phyloP scores from a whole-genome alignment of 805 yeast species.

The Yamadazyma nakazawae region DNA sequence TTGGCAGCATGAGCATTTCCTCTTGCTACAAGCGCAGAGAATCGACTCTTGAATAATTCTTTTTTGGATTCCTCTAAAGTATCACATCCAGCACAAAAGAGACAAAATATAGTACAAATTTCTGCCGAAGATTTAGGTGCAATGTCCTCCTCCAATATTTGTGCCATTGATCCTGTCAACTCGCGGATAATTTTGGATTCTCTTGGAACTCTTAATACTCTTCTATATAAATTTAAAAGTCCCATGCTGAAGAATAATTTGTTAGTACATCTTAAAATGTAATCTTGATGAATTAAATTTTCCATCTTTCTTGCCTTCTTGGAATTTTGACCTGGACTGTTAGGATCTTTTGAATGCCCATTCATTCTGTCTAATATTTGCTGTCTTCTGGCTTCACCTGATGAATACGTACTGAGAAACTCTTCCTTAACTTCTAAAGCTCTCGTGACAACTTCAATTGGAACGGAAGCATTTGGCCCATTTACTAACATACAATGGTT shows the following conservation, averaged over 20 bases:
- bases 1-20: slow-evolving; percentile 44
- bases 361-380: slow-evolving; percentile 19
- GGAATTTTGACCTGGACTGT: background rate
- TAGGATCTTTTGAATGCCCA: slow-evolving; percentile 4
- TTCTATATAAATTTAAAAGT: slow-evolving; percentile 51
- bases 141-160: slow-evolving; percentile 35
- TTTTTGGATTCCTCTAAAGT: slow-evolving; percentile 35
- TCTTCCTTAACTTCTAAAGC: slow-evolving; percentile 27
- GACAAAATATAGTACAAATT: slow-evolving; percentile 52
- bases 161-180: slow-evolving; percentile 39
- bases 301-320: slow-evolving; percentile 6
- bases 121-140: slow-evolving; percentile 50
- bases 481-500: slow-evolving; percentile 17
- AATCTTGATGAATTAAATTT: slow-evolving; percentile 28
- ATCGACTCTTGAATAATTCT: slow-evolving; percentile 35
- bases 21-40: slow-evolving; percentile 37
- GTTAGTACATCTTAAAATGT: slow-evolving; percentile 46
- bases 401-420: slow-evolving; percentile 18
- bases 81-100: slow-evolving; percentile 61
- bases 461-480: slow-evolving; percentile 10
- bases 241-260: slow-evolving; percentile 52
- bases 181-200: slow-evolving; percentile 47
- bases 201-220: slow-evolving; percentile 49
- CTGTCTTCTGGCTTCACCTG: slow-evolving; percentile 28
- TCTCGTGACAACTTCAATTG: slow-evolving; percentile 18